phyloP scores from a whole-genome alignment of 2,329 filamentous ascomycete species.

The Penicillium glabrum region DNA sequence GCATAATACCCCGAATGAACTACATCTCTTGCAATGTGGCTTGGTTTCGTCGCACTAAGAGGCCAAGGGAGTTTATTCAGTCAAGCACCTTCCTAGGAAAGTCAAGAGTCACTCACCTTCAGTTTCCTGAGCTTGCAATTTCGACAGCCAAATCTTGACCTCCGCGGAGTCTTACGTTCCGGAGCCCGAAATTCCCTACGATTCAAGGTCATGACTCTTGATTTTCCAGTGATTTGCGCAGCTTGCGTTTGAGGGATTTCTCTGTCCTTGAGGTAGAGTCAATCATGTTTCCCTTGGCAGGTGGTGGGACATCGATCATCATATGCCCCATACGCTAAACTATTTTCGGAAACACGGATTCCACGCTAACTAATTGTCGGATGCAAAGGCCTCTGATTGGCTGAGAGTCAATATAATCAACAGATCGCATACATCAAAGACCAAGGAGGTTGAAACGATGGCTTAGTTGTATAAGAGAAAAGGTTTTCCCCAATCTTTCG shows the following conservation, averaged over 20 bases:
- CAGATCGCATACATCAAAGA: not conserved
- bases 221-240: not conserved
- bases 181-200: not conserved
- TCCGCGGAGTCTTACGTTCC: constrained; percentile 16
- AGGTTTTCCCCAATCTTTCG: not conserved
- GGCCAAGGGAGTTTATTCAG: constrained; percentile 4
- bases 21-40: constrained; percentile 46
- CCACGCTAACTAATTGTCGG: constrained; percentile 23
- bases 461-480: not conserved
- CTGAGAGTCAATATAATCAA: not conserved
- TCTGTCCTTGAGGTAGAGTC: not conserved
- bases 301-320: too few relatives aligned
- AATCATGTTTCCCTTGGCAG: not conserved
- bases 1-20: constrained; percentile 47
- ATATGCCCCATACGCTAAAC: constrained; percentile 10
- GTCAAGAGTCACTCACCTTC: constrained; percentile 38
- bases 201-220: not conserved
- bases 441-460: not conserved
- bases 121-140: constrained; percentile 55
- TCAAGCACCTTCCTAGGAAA: not conserved
- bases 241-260: constrained; percentile 7
- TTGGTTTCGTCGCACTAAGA: constrained; percentile 50
- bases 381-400: constrained; percentile 23
- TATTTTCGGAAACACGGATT: constrained; percentile 1
- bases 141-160: constrained; percentile 50